These are phyloP conservation scores for Oidiodendron maius DNA, from an alignment of 495 filamentous ascomycete genomes.

Conservation along the genomic window DNA sequence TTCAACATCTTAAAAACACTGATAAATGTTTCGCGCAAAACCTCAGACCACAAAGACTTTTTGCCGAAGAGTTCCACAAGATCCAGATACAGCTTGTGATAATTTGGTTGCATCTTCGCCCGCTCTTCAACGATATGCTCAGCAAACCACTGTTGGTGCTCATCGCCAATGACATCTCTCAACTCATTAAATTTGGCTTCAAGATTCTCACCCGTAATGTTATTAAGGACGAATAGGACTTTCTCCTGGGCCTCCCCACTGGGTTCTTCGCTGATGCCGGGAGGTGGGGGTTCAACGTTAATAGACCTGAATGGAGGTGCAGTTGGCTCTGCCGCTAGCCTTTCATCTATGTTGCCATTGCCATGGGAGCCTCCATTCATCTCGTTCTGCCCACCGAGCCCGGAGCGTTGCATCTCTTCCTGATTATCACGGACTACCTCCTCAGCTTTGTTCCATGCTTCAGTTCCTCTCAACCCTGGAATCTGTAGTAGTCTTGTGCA, in stretches of 20 bases:
- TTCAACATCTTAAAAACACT: constrained; percentile 82
- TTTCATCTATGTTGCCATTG: constrained; percentile 64
- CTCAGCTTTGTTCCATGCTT: constrained; percentile 74
- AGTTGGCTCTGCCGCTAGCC: constrained; percentile 43
- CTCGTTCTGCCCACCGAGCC: constrained; percentile 19
- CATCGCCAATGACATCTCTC: constrained; percentile 66
- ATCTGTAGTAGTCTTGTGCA: constrained; percentile 77
- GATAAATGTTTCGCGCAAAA: constrained; percentile 87
- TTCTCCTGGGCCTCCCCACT: constrained; percentile 81
- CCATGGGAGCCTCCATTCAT: constrained; percentile 29
- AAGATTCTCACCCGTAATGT: constrained; percentile 84
- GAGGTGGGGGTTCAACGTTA: constrained; percentile 61
- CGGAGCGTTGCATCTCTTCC: constrained; percentile 42
- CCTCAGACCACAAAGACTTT: constrained; percentile 74
- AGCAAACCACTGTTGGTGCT: constrained; percentile 94
- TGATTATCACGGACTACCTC: constrained; percentile 68
- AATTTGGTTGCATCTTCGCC: constrained; percentile 94
- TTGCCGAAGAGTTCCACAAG: constrained; percentile 79
- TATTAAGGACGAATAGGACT: constrained; percentile 93
- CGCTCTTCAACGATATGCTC: constrained; percentile 92
- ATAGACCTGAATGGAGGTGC: constrained; percentile 64
- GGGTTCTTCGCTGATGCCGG: constrained; percentile 66
- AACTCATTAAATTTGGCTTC: constrained; percentile 75
- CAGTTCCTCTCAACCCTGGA: constrained; percentile 73
- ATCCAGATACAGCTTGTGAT: constrained; percentile 85